These are phyloP conservation scores for Gastrodia elata DNA, from an alignment of 106 monocot genomes.

Conservation along the genomic window DNA sequence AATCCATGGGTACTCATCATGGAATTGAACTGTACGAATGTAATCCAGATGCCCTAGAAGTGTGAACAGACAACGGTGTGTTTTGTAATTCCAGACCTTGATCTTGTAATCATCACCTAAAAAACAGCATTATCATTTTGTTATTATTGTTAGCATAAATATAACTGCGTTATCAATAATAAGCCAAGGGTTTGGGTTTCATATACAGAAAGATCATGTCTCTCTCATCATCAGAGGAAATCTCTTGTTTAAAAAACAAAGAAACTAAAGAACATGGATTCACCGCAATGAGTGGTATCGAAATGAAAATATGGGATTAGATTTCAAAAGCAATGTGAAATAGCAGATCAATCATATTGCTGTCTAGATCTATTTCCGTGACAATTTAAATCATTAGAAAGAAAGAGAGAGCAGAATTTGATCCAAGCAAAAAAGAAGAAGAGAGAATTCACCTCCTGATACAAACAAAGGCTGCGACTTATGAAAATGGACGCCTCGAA, in stretches of 20 bases:
- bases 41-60: constrained; percentile 70
- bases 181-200: too few species aligned
- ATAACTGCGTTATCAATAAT: too few species aligned
- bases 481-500: constrained; percentile 58
- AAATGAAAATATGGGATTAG: too few species aligned
- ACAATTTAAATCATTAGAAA: too few species aligned
- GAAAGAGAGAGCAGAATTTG: neutral
- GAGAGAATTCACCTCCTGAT: constrained; percentile 44
- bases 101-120: constrained; percentile 75
- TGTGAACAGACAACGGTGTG: constrained; percentile 46
- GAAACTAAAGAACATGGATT: too few species aligned
- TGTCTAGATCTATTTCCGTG: too few species aligned
- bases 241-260: too few species aligned
- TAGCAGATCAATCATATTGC: too few species aligned
- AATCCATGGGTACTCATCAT: constrained; percentile 65
- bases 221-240: too few species aligned
- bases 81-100: constrained; percentile 75
- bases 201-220: too few species aligned
- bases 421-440: neutral
- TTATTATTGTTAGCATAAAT: neutral
- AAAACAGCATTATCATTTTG: constrained; percentile 7
- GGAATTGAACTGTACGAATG: constrained; percentile 62
- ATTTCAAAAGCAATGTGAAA: too few species aligned
- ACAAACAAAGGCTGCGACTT: constrained; percentile 58
- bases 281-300: too few species aligned